These are phyloP conservation scores for Trematosphaeria pertusa DNA, from an alignment of 2,329 filamentous ascomycete genomes.

Conservation along the genomic window DNA sequence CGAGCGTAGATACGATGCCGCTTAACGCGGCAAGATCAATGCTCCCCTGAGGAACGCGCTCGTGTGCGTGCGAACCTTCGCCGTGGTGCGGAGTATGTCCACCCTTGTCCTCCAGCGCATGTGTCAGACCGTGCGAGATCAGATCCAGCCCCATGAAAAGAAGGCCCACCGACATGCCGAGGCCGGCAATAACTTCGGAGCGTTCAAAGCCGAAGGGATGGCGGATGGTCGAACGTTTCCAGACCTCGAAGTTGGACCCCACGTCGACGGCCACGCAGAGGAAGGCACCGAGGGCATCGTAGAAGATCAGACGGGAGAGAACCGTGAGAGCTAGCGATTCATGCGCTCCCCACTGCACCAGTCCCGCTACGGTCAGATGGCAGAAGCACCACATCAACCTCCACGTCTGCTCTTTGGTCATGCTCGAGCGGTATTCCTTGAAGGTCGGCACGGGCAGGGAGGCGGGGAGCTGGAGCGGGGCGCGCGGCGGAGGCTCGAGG, in stretches of 20 bases:
- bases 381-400: constrained; percentile 89
- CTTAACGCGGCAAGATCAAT: constrained; percentile 83
- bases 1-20: constrained; percentile 80
- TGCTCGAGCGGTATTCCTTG: constrained; percentile 85
- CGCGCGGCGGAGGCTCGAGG: constrained; percentile 84
- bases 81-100: constrained; percentile 76
- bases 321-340: constrained; percentile 91
- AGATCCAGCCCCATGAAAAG: constrained; percentile 98
- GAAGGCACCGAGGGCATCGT: constrained; percentile 90
- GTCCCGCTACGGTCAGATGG: constrained; percentile 81
- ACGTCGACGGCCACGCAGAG: constrained; percentile 93
- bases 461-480: constrained; percentile 86
- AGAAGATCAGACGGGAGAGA: constrained; percentile 90
- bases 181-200: constrained; percentile 91
- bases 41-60: constrained; percentile 73
- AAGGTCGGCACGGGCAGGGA: constrained; percentile 91
- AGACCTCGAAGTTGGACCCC: constrained; percentile 95
- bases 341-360: constrained; percentile 84
- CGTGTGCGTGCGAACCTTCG: constrained; percentile 61
- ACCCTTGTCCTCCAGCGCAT: constrained; percentile 79
- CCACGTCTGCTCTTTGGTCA: constrained; percentile 84
- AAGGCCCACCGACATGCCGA: constrained; percentile 93
- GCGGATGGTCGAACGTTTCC: constrained; percentile 89
- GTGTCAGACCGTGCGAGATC: constrained; percentile 90
- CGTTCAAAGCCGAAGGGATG: constrained; percentile 93